Evolutionary conservation across 257 asterid genomes (phyloP).

Genomic region (Lantana camara): DNA sequence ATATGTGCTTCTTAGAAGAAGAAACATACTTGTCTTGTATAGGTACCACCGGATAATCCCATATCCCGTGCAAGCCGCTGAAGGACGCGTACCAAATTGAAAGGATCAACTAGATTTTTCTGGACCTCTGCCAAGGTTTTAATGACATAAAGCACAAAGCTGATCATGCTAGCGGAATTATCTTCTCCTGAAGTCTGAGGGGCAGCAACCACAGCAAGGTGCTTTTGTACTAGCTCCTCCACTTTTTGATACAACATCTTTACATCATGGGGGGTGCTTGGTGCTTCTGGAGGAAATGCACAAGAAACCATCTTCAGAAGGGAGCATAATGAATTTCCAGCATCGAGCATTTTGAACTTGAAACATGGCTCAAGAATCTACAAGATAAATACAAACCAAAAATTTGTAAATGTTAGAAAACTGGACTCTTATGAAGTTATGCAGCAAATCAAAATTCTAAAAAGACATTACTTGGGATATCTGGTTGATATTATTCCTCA

Average conservation of each 20-base stretch:
- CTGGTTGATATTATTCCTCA: constrained; percentile 90
- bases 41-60: constrained; percentile 76
- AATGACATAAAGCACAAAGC: constrained; percentile 89
- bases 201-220: constrained; percentile 86
- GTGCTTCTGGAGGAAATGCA: constrained; percentile 91
- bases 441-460: constrained; percentile 26
- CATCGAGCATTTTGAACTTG: constrained; percentile 97
- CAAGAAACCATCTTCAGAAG: constrained; percentile 87
- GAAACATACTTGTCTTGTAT: constrained; percentile 74
- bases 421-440: constrained; percentile 19
- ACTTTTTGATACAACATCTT: constrained; percentile 88
- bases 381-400: constrained; percentile 25
- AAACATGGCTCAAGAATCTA: constrained; percentile 99
- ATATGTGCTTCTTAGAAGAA: constrained; percentile 12
- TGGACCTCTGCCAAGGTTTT: constrained; percentile 90
- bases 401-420: constrained; percentile 9
- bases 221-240: constrained; percentile 96
- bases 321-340: constrained; percentile 93
- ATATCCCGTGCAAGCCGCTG: constrained; percentile 96
- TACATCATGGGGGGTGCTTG: constrained; percentile 83
- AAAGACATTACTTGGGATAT: constrained; percentile 75
- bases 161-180: constrained; percentile 86
- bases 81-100: constrained; percentile 81
- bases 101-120: constrained; percentile 81
- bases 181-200: constrained; percentile 95